Evolutionary conservation across 2,329 filamentous ascomycete species (phyloP).

Genomic region (Phaeosphaeriaceae sp.): DNA sequence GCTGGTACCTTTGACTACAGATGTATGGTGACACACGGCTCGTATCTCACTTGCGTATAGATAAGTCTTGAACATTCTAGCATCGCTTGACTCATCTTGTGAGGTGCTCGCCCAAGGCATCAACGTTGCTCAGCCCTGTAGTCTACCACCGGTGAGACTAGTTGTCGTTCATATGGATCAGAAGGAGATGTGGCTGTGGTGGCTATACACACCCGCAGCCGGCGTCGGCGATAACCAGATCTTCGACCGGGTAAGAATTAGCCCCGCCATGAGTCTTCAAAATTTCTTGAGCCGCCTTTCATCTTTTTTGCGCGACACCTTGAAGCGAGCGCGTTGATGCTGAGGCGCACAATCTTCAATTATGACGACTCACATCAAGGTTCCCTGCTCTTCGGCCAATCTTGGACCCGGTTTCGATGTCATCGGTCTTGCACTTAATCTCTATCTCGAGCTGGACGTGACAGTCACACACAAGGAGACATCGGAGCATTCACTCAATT

Average conservation of each 20-base stretch:
- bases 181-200: neutral
- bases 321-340: constrained; percentile 10
- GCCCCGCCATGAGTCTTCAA: constrained; percentile 2
- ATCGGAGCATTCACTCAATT: constrained; percentile 73
- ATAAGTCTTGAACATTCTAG: no score
- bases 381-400: constrained; percentile 95
- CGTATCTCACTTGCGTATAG: no score
- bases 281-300: constrained; percentile 5
- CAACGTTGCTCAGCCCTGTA: no score
- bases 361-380: constrained; percentile 68
- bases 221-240: neutral
- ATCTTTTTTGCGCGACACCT: constrained; percentile 12
- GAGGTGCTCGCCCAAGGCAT: no score
- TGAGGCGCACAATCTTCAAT: constrained; percentile 14
- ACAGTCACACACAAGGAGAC: constrained; percentile 66
- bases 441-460: constrained; percentile 90
- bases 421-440: constrained; percentile 90
- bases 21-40: no score
- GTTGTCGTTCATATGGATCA: no score
- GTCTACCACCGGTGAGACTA: no score
- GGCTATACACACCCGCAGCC: neutral
- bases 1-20: no score
- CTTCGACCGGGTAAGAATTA: neutral
- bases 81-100: no score
- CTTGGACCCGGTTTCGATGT: constrained; percentile 97